phyloP scores from a whole-genome alignment of 1,284 basidiomycete species.

The Xerocomus nothofagi region DNA sequence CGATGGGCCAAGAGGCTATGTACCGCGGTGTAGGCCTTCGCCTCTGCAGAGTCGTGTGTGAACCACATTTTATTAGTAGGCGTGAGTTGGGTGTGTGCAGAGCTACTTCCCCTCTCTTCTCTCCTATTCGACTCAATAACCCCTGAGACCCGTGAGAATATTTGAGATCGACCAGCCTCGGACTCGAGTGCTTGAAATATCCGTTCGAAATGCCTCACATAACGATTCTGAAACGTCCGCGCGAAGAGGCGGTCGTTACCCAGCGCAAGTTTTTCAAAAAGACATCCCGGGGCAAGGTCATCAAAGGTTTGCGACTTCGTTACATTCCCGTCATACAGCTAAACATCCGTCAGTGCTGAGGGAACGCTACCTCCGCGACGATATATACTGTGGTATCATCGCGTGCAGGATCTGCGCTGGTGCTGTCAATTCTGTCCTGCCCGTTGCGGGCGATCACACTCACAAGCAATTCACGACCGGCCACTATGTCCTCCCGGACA shows the following conservation, averaged over 20 bases:
- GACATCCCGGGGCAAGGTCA: slow-evolving; percentile 90
- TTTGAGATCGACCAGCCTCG: no score
- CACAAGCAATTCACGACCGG: slow-evolving; percentile 60
- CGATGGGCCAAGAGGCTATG: not conserved
- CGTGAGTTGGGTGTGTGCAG: not conserved
- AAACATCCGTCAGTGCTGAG: slow-evolving; percentile 65
- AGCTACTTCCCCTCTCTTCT: no score
- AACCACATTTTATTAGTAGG: slow-evolving; percentile 22
- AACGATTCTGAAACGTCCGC: slow-evolving; percentile 75
- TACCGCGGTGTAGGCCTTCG: slow-evolving; percentile 22
- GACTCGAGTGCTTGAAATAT: no score
- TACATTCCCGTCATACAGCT: not conserved
- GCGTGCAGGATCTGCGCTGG: slow-evolving; percentile 65
- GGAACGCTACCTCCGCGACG: slow-evolving; percentile 92
- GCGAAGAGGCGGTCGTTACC: slow-evolving; percentile 71
- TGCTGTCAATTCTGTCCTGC: slow-evolving; percentile 43
- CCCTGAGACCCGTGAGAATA: slow-evolving; percentile 10
- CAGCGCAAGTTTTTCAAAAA: slow-evolving; percentile 94
- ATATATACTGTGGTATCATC: slow-evolving; percentile 88
- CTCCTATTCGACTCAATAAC: not conserved
- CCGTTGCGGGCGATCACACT: slow-evolving; percentile 48
- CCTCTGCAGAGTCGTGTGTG: slow-evolving; percentile 23
- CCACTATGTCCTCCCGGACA: slow-evolving; percentile 91
- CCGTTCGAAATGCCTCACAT: slow-evolving; percentile 55
- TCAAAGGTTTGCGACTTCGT: slow-evolving; percentile 63